Evolutionary conservation across 208 protist species (phyloP).

Genomic region (Phytomonas serpens): DNA sequence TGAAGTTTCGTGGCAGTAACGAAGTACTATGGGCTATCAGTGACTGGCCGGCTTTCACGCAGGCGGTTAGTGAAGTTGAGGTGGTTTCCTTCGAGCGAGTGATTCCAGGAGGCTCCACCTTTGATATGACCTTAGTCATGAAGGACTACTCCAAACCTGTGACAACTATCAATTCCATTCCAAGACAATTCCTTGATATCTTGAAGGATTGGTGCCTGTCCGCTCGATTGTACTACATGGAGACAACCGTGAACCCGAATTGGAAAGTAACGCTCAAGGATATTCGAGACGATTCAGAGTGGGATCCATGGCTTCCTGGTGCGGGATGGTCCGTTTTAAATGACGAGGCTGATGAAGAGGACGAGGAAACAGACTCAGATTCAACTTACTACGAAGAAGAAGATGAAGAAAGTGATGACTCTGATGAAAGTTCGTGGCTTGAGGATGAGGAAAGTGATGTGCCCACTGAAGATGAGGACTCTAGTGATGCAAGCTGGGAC

Average conservation of each 20-base stretch:
- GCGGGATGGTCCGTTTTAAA: slow-evolving; percentile 67
- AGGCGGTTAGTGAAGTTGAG: slow-evolving; percentile 92
- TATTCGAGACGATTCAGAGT: slow-evolving; percentile 80
- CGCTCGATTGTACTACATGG: slow-evolving; percentile 78
- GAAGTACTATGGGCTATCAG: slow-evolving; percentile 80
- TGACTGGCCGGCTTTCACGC: slow-evolving; percentile 92
- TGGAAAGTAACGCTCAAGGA: slow-evolving; percentile 73
- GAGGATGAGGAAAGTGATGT: slow-evolving; percentile 71
- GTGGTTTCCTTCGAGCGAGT: slow-evolving; percentile 94
- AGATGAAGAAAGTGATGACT: slow-evolving; percentile 54
- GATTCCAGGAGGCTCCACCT: slow-evolving; percentile 81
- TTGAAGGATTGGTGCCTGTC: slow-evolving; percentile 83
- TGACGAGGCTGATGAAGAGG: slow-evolving; percentile 72
- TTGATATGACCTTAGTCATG: slow-evolving; percentile 96
- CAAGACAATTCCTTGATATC: slow-evolving; percentile 34
- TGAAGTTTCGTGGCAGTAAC: slow-evolving; percentile 61
- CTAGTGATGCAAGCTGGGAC: slow-evolving; percentile 72
- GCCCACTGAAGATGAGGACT: slow-evolving; percentile 30
- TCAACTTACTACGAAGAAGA: slow-evolving; percentile 78
- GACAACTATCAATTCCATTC: slow-evolving; percentile 59
- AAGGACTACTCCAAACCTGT: slow-evolving; percentile 93
- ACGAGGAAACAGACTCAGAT: slow-evolving; percentile 76
- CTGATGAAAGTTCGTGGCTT: slow-evolving; percentile 60
- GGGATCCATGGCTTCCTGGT: slow-evolving; percentile 68
- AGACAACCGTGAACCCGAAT: slow-evolving; percentile 68